Conservation (phyloP, 129 eudicot species). For the Centrapalus pauciflorus region DNA sequence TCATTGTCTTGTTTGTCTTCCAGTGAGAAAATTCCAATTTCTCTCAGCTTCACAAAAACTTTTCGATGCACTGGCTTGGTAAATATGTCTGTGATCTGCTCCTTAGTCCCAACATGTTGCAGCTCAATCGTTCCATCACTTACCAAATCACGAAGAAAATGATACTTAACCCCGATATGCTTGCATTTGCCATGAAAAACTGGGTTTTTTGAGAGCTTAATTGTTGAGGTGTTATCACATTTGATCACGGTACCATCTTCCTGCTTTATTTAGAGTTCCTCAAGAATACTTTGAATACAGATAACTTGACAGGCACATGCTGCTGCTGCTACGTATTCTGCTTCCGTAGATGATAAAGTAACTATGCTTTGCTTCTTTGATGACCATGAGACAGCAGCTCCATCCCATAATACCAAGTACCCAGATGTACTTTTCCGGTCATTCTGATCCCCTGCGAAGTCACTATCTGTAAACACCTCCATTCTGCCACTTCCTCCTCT, state of each 20-base stretch:
- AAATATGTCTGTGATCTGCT: not conserved
- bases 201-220: not conserved
- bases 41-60: no score
- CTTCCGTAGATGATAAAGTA: not conserved
- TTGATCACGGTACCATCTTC: not conserved
- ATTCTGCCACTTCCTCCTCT: no score
- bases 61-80: not conserved
- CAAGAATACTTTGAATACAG: not conserved
- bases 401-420: no score
- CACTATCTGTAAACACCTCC: no score
- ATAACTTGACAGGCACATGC: not conserved
- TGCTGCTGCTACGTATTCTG: no score
- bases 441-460: no score
- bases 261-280: not conserved
- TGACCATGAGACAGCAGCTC: not conserved
- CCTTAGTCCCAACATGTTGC: not conserved
- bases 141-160: not conserved
- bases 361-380: not conserved
- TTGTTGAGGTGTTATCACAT: not conserved
- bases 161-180: not conserved
- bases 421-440: no score
- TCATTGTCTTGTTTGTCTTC: no score
- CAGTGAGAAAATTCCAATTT: no score
- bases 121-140: not conserved
- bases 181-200: not conserved